Evolutionary conservation across 176 grass and related monocot genomes (phyloP), one percentile per base, ranked within the genome.

Genomic region (Musa schizocarpa): DNA sequence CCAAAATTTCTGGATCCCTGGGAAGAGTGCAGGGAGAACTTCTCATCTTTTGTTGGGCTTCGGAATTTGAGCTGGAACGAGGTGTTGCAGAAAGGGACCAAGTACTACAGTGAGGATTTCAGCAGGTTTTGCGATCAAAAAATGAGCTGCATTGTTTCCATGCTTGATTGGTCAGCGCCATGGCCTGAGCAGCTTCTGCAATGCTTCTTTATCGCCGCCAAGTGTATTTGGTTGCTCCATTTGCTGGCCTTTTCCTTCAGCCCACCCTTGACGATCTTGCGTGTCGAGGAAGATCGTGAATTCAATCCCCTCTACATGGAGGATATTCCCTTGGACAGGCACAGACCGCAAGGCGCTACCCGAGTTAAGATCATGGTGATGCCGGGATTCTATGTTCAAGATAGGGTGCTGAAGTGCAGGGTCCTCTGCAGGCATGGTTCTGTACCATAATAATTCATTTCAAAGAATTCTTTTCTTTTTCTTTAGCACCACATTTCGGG

Each of bases 141-240:
- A 80, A 93, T 93, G 93, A 93, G 90, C 79, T 87, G 83, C 83
- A 85, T 97, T 5, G 79, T 90, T 65, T 85, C 93, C 21, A 79
- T 78, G 17, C 86, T 98, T 68, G 88, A 86, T 82, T 98, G 94
- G 90, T 91, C 88, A 1, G 76, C 84, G 82, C 90, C 94, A 0
- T 98, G 94, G 94, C 88, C 90, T 0, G 94, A 98, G 85, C 87
- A 91, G 83, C 84, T 98, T 12, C 88, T 98, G 54, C 90, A 93
- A 74, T 90, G 86, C 72, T 98, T 98, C 77, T 98, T 98, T 24
- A 88, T 98, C 27, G 84, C 90, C 11, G 69, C 87, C 0, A 98
- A 98, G 16, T 98, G 94, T 82, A 89, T 97, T 85, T 97, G 94
- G 94, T 54, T 93, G 79, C 86, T 97, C 58, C 94, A 97, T 89